Conservation (phyloP, 257 asterid species). For the Paraleonurus japonicus region DNA sequence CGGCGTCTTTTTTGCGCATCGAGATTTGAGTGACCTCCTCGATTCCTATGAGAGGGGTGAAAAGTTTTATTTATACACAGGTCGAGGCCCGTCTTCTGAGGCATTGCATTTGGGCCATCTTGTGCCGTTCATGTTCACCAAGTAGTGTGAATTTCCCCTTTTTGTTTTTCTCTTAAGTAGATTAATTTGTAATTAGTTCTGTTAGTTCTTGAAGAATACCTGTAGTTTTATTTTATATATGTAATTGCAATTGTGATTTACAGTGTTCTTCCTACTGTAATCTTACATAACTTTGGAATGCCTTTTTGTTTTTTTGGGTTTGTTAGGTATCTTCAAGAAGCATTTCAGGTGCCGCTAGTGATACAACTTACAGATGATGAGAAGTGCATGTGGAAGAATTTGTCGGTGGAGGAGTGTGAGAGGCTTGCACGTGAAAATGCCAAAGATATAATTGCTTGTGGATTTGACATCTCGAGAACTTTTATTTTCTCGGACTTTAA, state of each 20-base stretch:
- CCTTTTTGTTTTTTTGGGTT: conserved; percentile 2
- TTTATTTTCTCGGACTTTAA: conserved; percentile 90
- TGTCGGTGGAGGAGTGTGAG: conserved; percentile 86
- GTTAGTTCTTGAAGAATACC: not conserved
- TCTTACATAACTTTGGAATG: not conserved
- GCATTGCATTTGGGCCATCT: conserved; percentile 97
- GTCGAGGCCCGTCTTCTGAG: conserved; percentile 98
- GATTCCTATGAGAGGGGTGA: conserved; percentile 82
- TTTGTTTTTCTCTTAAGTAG: not conserved
- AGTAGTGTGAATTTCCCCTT: conserved; percentile 35
- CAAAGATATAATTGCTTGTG: conserved; percentile 97
- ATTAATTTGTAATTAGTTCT: not conserved
- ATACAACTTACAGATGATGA: conserved; percentile 96
- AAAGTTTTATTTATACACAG: conserved; percentile 85
- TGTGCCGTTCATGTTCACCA: conserved; percentile 94
- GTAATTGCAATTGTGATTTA: not conserved
- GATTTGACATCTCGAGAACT: conserved; percentile 85
- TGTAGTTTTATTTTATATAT: not conserved
- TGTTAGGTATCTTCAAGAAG: conserved; percentile 86
- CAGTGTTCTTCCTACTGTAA: not conserved
- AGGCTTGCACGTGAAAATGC: conserved; percentile 98
- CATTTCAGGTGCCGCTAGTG: conserved; percentile 93
- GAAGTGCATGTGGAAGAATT: conserved; percentile 96
- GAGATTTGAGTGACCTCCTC: conserved; percentile 68
- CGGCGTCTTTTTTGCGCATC: conserved; percentile 92